Percentiles rank a stretch among this genome's conserved stretches.
Evolutionary conservation across 176 grass and related monocot species (phyloP).

Genomic region (Eremochloa ophiuroides): DNA sequence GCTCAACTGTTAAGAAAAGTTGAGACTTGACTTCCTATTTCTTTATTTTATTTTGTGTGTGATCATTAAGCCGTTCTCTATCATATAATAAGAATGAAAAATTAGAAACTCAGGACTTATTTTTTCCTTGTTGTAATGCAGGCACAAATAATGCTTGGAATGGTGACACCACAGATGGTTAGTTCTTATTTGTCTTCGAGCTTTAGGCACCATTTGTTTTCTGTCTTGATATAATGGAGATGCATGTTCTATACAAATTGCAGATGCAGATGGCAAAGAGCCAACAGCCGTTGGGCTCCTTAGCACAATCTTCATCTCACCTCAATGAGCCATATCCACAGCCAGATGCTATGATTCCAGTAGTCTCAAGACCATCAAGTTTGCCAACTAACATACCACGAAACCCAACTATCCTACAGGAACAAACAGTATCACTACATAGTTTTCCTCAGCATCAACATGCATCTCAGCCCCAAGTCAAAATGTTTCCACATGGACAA

Average conservation of each 20-base stretch:
- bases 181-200: slow-evolving; percentile 20
- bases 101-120: not conserved
- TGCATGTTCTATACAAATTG: slow-evolving; percentile 27
- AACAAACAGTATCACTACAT: slow-evolving; percentile 31
- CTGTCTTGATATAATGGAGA: slow-evolving; percentile 24
- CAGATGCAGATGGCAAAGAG: slow-evolving; percentile 94
- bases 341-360: slow-evolving; percentile 34
- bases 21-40: not conserved
- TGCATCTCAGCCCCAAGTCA: slow-evolving; percentile 28
- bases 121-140: slow-evolving; percentile 40
- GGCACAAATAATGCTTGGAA: slow-evolving; percentile 95
- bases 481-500: slow-evolving; percentile 42
- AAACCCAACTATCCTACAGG: slow-evolving; percentile 46
- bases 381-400: slow-evolving; percentile 22
- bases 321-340: slow-evolving; percentile 51
- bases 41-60: slow-evolving; percentile 1
- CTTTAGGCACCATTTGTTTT: slow-evolving; percentile 5
- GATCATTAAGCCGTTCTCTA: slow-evolving; percentile 3
- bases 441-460: slow-evolving; percentile 56
- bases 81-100: slow-evolving; percentile 11
- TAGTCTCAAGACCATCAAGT: slow-evolving; percentile 31
- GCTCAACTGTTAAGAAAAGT: not conserved
- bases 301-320: slow-evolving; percentile 51
- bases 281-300: slow-evolving; percentile 40
- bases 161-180: slow-evolving; percentile 85